A percentile compares a stretch with the other conserved stretches of the same genome.
These are phyloP conservation scores for Aspergillus mulundensis DNA, from an alignment of 495 filamentous ascomycete species.

Conservation along the genomic window DNA sequence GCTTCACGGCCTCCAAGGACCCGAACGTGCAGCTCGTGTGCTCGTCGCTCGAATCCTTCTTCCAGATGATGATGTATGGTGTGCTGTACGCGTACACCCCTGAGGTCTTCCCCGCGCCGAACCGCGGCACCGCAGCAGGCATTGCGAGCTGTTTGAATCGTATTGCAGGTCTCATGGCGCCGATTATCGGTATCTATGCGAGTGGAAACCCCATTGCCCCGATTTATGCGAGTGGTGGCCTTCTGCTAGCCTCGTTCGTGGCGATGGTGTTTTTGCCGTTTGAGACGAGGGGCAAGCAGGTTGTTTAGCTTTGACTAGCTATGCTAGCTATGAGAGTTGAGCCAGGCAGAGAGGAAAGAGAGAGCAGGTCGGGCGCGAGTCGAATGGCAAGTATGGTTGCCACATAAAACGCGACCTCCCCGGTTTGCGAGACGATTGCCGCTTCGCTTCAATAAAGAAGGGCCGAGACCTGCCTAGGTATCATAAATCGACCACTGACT, in stretches of 20 bases:
- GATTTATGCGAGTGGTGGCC: slow-evolving; percentile 48
- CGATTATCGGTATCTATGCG: slow-evolving; percentile 52
- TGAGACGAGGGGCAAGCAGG: slow-evolving; percentile 50
- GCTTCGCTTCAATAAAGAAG: too few relatives aligned
- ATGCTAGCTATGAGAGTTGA: too few relatives aligned
- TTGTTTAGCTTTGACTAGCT: too few relatives aligned
- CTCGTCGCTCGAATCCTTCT: slow-evolving; percentile 52
- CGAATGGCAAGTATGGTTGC: too few relatives aligned
- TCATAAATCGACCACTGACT: too few relatives aligned
- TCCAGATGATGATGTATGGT: slow-evolving; percentile 63
- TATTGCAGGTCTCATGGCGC: slow-evolving; percentile 54
- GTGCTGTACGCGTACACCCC: slow-evolving; percentile 60
- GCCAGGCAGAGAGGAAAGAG: too few relatives aligned
- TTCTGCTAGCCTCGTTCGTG: slow-evolving; percentile 48
- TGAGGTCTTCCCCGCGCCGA: slow-evolving; percentile 57
- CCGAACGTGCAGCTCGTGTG: slow-evolving; percentile 49
- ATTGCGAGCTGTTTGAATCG: slow-evolving; percentile 55
- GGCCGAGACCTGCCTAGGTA: too few relatives aligned
- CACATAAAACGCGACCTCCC: too few relatives aligned
- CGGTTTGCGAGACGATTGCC: too few relatives aligned
- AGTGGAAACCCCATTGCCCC: slow-evolving; percentile 41
- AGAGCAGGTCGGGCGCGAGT: too few relatives aligned
- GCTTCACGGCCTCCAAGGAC: slow-evolving; percentile 49
- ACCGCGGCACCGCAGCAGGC: slow-evolving; percentile 57
- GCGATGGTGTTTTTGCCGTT: slow-evolving; percentile 51